Conservation (phyloP, 1,284 basidiomycete genomes). For the Phylloporus gajari region DNA sequence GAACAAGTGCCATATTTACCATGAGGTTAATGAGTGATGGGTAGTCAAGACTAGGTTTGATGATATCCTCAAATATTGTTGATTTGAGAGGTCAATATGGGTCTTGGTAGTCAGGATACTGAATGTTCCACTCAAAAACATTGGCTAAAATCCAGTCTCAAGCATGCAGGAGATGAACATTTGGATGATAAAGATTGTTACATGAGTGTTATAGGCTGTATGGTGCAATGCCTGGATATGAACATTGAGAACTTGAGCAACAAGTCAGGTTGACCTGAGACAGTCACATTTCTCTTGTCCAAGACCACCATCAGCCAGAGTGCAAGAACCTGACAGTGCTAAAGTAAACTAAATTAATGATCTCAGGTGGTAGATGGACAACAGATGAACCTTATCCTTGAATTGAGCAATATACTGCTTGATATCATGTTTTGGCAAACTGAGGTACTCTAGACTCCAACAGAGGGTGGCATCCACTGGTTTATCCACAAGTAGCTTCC, state of each 20-base stretch:
- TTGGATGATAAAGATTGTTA: slow-evolving; percentile 66
- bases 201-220: slow-evolving; percentile 57
- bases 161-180: slow-evolving; percentile 46
- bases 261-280: slow-evolving; percentile 66
- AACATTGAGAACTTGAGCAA: slow-evolving; percentile 55
- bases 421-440: slow-evolving; percentile 48
- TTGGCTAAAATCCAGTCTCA: slow-evolving; percentile 57
- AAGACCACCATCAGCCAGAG: slow-evolving; percentile 64
- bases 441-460: slow-evolving; percentile 65
- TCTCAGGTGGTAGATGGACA: neutral
- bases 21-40: slow-evolving; percentile 57
- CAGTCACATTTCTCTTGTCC: slow-evolving; percentile 58
- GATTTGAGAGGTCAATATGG: slow-evolving; percentile 60
- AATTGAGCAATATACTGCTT: slow-evolving; percentile 53
- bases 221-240: slow-evolving; percentile 46
- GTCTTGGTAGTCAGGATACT: slow-evolving; percentile 59
- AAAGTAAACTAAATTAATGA: slow-evolving; percentile 19
- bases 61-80: slow-evolving; percentile 56
- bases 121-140: slow-evolving; percentile 54
- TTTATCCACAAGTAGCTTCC: slow-evolving; percentile 32
- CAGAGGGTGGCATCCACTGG: slow-evolving; percentile 47
- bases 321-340: slow-evolving; percentile 33
- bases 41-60: slow-evolving; percentile 36
- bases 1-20: slow-evolving; percentile 67
- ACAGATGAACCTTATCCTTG: slow-evolving; percentile 46